Conservation (phyloP, 2,329 filamentous ascomycete genomes). For the Westerdykella ornata region DNA sequence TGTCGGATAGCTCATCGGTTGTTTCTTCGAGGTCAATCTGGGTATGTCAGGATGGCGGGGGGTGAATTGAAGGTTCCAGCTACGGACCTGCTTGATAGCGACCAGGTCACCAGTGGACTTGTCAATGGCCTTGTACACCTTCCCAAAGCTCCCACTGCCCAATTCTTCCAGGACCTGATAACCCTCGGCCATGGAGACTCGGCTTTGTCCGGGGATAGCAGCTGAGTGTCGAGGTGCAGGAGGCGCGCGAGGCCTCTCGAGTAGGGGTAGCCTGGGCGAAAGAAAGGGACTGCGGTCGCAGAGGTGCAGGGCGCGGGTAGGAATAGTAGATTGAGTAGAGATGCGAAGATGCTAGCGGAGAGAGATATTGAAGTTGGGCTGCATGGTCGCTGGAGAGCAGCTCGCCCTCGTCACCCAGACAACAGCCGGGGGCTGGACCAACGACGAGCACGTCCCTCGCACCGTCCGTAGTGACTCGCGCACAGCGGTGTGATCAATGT, state of each 20-base stretch:
- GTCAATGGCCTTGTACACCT: constrained; percentile 95
- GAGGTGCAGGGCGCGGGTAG: constrained; percentile 18
- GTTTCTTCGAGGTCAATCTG: constrained; percentile 98
- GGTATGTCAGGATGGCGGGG: constrained; percentile 4
- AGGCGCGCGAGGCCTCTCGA: too few species aligned
- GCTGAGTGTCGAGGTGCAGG: constrained; percentile 4
- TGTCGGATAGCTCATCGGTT: constrained; percentile 96
- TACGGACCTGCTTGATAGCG: constrained; percentile 85
- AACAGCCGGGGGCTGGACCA: constrained; percentile 17
- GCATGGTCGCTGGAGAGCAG: constrained; percentile 9
- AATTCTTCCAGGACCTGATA: constrained; percentile 96
- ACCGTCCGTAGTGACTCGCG: constrained; percentile 13
- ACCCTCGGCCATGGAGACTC: constrained; percentile 62
- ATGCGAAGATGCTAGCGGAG: constrained; percentile 8
- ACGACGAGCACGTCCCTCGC: constrained; percentile 23
- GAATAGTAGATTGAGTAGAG: constrained; percentile 20
- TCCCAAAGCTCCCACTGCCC: constrained; percentile 94
- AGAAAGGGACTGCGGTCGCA: constrained; percentile 20
- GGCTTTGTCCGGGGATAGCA: constrained; percentile 2
- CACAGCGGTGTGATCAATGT: background rate
- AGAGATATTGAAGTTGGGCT: constrained; percentile 12
- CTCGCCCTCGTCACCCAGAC: constrained; percentile 16
- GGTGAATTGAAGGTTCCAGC: background rate
- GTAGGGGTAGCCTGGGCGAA: constrained; percentile 15
- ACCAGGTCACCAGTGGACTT: constrained; percentile 85